A percentile compares a stretch with the other conserved stretches of the same genome.
phyloP scores from a whole-genome alignment of 257 asterid species.

The Petrea volubilis region DNA sequence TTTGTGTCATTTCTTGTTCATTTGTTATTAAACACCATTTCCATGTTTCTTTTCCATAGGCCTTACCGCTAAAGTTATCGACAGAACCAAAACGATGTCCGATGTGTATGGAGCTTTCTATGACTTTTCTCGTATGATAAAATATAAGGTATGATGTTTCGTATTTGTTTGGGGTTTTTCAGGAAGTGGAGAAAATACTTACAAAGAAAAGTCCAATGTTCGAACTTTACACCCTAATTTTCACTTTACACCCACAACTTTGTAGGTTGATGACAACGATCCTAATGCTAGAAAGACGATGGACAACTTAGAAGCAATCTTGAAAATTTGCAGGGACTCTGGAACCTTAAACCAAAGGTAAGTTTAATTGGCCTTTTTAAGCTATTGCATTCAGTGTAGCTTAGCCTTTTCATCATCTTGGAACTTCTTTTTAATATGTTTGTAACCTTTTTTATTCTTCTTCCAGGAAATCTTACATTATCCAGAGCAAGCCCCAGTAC shows the following conservation, averaged over 20 bases:
- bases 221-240: background rate
- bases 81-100: slow-evolving; percentile 67
- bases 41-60: slow-evolving; percentile 47
- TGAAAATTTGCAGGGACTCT: slow-evolving; percentile 86
- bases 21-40: too few species aligned
- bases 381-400: background rate
- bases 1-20: slow-evolving; percentile 12
- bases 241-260: background rate
- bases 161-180: background rate
- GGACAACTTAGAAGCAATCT: slow-evolving; percentile 56
- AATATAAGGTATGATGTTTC: slow-evolving; percentile 69
- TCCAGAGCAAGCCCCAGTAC: slow-evolving; percentile 53
- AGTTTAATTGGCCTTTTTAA: background rate
- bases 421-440: background rate
- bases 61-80: slow-evolving; percentile 88
- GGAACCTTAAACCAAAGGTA: slow-evolving; percentile 58
- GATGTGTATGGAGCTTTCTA: slow-evolving; percentile 95
- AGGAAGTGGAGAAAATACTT: background rate
- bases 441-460: background rate
- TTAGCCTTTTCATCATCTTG: background rate
- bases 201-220: background rate
- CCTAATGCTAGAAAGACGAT: slow-evolving; percentile 82
- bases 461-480: slow-evolving; percentile 73
- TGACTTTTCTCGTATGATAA: slow-evolving; percentile 84
- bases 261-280: slow-evolving; percentile 71